A percentile compares a stretch with the other conserved stretches of the same genome.
These are phyloP conservation scores for Talaromyces amestolkiae DNA, from an alignment of 2,329 filamentous ascomycete genomes.

Conservation along the genomic window DNA sequence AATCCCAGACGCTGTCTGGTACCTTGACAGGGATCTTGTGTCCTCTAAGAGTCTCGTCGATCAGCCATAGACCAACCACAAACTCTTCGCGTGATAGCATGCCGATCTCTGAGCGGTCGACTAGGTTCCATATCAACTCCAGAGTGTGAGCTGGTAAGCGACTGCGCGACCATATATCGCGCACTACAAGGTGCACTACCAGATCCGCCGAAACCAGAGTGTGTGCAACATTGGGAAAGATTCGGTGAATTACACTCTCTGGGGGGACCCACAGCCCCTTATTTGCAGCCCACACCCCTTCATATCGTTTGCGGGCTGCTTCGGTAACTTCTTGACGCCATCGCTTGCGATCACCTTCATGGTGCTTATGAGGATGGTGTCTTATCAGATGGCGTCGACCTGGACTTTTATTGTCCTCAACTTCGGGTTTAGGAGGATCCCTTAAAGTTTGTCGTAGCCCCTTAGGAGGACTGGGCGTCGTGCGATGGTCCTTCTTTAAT, in stretches of 20 bases:
- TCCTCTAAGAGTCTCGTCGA: slow-evolving; percentile 49
- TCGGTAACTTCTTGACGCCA: slow-evolving; percentile 47
- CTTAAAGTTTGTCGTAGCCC: slow-evolving; percentile 45
- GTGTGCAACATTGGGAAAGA: slow-evolving; percentile 21
- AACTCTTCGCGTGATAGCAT: slow-evolving; percentile 47
- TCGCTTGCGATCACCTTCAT: slow-evolving; percentile 48
- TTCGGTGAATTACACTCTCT: slow-evolving; percentile 17
- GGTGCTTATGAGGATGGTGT: slow-evolving; percentile 49
- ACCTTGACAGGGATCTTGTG: slow-evolving; percentile 47
- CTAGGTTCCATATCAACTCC: slow-evolving; percentile 48
- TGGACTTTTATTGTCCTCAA: slow-evolving; percentile 31
- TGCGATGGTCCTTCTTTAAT: slow-evolving; percentile 31
- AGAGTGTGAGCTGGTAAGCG: slow-evolving; percentile 39
- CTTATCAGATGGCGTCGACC: slow-evolving; percentile 36
- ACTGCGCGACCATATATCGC: slow-evolving; percentile 51
- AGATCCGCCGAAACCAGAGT: slow-evolving; percentile 34
- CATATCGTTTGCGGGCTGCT: slow-evolving; percentile 48
- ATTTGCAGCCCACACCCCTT: slow-evolving; percentile 53
- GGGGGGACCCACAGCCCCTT: slow-evolving; percentile 40
- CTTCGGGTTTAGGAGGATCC: slow-evolving; percentile 35
- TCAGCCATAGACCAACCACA: slow-evolving; percentile 52
- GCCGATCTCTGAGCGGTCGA: slow-evolving; percentile 38
- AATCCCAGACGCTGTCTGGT: slow-evolving; percentile 49
- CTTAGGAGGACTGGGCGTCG: slow-evolving; percentile 36
- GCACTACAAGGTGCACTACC: slow-evolving; percentile 47